Conservation (phyloP, 345 rosid genomes). For the Populus davidiana region DNA sequence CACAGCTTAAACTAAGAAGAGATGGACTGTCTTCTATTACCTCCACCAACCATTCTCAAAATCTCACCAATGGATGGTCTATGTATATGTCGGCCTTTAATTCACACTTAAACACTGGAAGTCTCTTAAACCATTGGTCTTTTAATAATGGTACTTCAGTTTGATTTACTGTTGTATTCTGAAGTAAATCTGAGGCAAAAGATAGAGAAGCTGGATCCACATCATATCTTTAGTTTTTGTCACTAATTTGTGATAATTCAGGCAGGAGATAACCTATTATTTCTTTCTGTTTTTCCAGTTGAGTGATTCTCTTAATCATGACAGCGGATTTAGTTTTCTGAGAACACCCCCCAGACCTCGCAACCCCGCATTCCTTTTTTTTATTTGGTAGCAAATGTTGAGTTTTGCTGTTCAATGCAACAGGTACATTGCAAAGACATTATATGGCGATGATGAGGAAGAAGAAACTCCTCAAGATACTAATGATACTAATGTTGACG, state of each 20-base stretch:
- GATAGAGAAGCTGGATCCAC: not conserved
- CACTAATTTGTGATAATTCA: not conserved
- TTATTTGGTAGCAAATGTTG: constrained; percentile 1
- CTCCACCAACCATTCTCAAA: constrained; percentile 3
- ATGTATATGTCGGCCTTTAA: constrained; percentile 10
- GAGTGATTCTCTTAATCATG: not conserved
- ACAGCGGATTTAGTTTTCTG: not conserved
- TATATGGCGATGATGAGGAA: constrained; percentile 73
- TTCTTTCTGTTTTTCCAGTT: not conserved
- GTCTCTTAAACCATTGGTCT: constrained; percentile 21
- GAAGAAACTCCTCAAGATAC: constrained; percentile 49
- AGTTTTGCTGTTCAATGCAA: constrained; percentile 8
- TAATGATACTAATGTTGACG: constrained; percentile 36
- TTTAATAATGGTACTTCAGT: constrained; percentile 12
- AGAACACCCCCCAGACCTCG: not conserved
- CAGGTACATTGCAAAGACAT: constrained; percentile 85
- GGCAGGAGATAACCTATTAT: not conserved
- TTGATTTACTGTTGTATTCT: not conserved
- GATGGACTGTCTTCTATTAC: constrained; percentile 19
- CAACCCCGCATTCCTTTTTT: not conserved
- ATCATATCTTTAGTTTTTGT: not conserved
- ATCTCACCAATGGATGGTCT: not conserved
- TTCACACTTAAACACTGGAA: constrained; percentile 24
- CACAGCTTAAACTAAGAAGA: constrained; percentile 31
- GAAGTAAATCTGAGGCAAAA: not conserved